phyloP scores from a whole-genome alignment of 305 asterid species.

The Solanum hybrid region DNA sequence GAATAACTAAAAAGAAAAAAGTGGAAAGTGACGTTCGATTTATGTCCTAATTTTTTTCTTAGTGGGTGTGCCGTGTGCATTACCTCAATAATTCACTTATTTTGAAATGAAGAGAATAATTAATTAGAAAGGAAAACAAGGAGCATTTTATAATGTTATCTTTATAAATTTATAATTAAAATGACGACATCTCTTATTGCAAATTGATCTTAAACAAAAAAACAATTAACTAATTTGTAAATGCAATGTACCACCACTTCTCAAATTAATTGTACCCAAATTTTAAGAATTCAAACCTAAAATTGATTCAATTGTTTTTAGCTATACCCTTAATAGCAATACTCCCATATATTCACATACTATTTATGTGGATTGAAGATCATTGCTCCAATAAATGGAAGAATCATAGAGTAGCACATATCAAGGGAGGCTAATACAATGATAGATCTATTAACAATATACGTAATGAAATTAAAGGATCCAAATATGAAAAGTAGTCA shows the following conservation, averaged over 20 bases:
- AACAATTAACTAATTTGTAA: not conserved
- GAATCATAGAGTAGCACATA: not conserved
- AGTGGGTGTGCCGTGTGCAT: too few species aligned
- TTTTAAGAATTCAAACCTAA: not conserved
- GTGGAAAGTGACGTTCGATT: too few species aligned
- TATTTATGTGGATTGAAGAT: not conserved
- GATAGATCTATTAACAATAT: not conserved
- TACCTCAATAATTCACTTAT: too few species aligned
- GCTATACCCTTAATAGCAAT: not conserved
- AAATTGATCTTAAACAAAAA: not conserved
- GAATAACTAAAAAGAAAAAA: too few species aligned
- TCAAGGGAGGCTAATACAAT: not conserved
- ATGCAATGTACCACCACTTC: not conserved
- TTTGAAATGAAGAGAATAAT: too few species aligned
- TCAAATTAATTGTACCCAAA: not conserved
- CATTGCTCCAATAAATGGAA: not conserved
- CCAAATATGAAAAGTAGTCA: accelerated
- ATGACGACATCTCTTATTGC: not conserved
- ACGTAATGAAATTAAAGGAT: accelerated
- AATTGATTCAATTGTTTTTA: too few species aligned
- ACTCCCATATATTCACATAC: not conserved
- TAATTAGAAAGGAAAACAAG: too few species aligned
- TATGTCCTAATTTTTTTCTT: too few species aligned
- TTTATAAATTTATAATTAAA: too few species aligned
- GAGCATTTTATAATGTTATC: too few species aligned